These are phyloP conservation scores for Chaetomiaceae sp. DNA, from an alignment of 2,329 filamentous ascomycete species.

Conservation along the genomic window DNA sequence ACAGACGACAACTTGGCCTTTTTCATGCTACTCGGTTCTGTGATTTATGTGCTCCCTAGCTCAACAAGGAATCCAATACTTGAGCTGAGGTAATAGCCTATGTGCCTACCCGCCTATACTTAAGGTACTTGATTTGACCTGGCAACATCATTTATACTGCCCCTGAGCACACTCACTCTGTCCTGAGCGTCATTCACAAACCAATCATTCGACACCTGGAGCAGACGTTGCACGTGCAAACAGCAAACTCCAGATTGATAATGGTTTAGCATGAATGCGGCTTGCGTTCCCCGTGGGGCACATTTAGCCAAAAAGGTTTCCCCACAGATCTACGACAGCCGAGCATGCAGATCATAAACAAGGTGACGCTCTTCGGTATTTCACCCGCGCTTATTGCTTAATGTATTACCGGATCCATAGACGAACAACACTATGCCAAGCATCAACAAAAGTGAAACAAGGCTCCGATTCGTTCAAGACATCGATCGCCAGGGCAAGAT, in stretches of 20 bases:
- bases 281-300: constrained; percentile 3
- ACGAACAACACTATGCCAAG: constrained; percentile 11
- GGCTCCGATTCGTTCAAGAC: constrained; percentile 4
- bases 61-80: no score
- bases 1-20: no score
- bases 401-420: constrained; percentile 5
- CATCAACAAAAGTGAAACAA: constrained; percentile 12
- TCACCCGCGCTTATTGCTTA: constrained; percentile 13
- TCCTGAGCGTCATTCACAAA: no score
- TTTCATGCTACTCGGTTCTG: no score
- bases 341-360: constrained; percentile 5
- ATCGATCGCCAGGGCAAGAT: constrained; percentile 1
- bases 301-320: constrained; percentile 17
- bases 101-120: no score
- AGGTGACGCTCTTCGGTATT: constrained; percentile 8
- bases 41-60: no score
- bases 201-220: no score
- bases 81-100: no score
- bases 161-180: no score
- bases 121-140: no score
- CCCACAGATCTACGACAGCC: constrained; percentile 13
- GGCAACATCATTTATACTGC: no score
- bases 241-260: constrained; percentile 4
- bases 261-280: constrained; percentile 30
- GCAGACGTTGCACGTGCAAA: not conserved